Evolutionary conservation across 768 basidiomycete species (phyloP).

Genomic region (Leccinellum luteum): DNA sequence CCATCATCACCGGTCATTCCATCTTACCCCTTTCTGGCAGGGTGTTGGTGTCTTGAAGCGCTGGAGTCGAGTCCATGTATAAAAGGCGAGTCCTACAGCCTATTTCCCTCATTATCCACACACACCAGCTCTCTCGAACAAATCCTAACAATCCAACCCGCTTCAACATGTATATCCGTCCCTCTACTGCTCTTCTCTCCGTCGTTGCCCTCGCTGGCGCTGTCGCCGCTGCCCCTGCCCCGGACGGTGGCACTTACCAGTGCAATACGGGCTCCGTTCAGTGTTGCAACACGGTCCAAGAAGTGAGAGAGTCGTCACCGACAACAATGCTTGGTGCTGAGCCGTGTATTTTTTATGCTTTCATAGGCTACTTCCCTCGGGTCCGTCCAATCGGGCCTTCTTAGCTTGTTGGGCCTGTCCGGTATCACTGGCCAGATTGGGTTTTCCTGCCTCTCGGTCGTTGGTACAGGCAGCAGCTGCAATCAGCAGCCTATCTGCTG

Average conservation of each 20-base stretch:
- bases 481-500: constrained; percentile 1
- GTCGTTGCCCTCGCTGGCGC: not conserved
- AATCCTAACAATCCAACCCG: not conserved
- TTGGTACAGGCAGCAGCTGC: not conserved
- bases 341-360: not conserved
- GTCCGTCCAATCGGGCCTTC: not conserved
- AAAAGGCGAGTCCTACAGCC: not conserved
- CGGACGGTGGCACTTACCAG: not conserved
- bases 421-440: not conserved
- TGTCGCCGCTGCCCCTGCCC: not conserved
- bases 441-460: not conserved
- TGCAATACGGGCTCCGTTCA: not conserved
- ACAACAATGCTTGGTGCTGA: not conserved
- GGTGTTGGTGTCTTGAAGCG: not conserved
- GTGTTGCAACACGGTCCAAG: not conserved
- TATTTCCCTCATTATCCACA: not conserved
- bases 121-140: not conserved
- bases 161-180: not conserved
- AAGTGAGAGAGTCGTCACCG: not conserved
- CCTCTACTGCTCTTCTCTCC: not conserved
- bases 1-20: not conserved
- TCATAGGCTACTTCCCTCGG: not conserved
- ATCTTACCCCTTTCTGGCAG: not conserved
- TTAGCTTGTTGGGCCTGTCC: not conserved
- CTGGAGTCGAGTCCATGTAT: not conserved